Conservation (phyloP, 768 basidiomycete species). For the Piloderma croceum region DNA sequence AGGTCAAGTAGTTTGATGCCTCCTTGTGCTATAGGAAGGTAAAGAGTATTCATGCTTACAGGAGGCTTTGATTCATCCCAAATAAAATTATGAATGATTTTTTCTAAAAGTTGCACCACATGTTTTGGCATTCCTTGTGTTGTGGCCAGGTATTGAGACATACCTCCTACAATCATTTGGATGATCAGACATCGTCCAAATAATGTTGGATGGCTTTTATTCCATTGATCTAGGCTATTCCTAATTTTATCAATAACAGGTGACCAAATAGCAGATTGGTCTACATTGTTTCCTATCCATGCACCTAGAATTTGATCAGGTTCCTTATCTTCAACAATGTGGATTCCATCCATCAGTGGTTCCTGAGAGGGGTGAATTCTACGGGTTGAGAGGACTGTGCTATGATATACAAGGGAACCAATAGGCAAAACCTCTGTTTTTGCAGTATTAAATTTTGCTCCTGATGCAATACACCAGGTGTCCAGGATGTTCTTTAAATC, state of each 20-base stretch:
- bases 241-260: slow-evolving; percentile 3
- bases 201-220: slow-evolving; percentile 7
- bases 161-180: slow-evolving; percentile 17
- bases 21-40: not conserved
- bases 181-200: slow-evolving; percentile 16
- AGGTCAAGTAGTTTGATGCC: slow-evolving; percentile 9
- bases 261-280: slow-evolving; percentile 4
- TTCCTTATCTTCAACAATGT: slow-evolving; percentile 2
- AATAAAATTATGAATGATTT: not conserved
- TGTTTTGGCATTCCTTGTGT: slow-evolving; percentile 25
- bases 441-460: slow-evolving; percentile 14
- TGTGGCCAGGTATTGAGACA: slow-evolving; percentile 20
- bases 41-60: fast-evolving
- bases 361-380: slow-evolving; percentile 1
- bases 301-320: slow-evolving; percentile 2
- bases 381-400: slow-evolving; percentile 1
- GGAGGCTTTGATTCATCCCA: not conserved
- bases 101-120: slow-evolving; percentile 8
- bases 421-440: slow-evolving; percentile 21
- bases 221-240: not conserved
- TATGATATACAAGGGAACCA: slow-evolving; percentile 3
- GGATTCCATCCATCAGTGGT: not conserved
- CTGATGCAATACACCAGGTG: slow-evolving; percentile 7
- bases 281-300: slow-evolving; percentile 4
- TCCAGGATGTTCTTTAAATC: slow-evolving; percentile 6